Evolutionary conservation across 2,329 filamentous ascomycete species (phyloP), one percentile per base, ranked within the genome.

Genomic region (Trichoderma pleuroti): DNA sequence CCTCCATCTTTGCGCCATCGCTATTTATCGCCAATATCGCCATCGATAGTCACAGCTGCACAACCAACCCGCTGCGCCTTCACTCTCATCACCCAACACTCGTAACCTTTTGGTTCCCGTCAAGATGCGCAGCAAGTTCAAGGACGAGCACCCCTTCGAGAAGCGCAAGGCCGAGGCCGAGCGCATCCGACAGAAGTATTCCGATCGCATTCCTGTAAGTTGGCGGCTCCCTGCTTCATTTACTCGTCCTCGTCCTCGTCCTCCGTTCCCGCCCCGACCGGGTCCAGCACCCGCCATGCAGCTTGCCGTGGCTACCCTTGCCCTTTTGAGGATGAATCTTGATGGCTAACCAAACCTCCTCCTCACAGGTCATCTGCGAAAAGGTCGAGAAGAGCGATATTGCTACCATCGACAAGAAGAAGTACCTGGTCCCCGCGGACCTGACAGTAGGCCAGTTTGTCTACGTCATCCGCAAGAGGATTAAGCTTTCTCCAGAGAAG

Each of bases 91-190:
- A 21, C 24, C 60, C 12, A 59, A 34, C 8, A 54, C 28, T 26
- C 54, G 7, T 24, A n/a, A 59, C 36, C 56, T 46, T 24, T n/a
- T 7, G 4, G n/a, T 46, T 21, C 16, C 81, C 81, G 80, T 80
- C 87, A 93, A 80, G 76, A 98, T 98, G 94, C 92, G 94, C 82
- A 97, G 93, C 88, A 98, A 98, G 90, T 99, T 99, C 85, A 99
- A 99, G 94, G 96, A 99, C 91, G 96, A 98, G 90, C 96, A 98
- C 84, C 94, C 93, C 78, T 98, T 98, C 83, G 96, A 98, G 92
- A 99, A 99, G 93, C 94, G 96, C 86, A 98, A 98, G 93, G 96
- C 96, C 76, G 96, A 99, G 86, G 96, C 96, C 81, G 96, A 99
- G 88, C 94, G 96, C 83, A 98, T 98, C 83, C 94, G 96, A 76